Evolutionary conservation across 768 basidiomycete species (phyloP).

Genomic region (Xerocomus brunneocitrinus): DNA sequence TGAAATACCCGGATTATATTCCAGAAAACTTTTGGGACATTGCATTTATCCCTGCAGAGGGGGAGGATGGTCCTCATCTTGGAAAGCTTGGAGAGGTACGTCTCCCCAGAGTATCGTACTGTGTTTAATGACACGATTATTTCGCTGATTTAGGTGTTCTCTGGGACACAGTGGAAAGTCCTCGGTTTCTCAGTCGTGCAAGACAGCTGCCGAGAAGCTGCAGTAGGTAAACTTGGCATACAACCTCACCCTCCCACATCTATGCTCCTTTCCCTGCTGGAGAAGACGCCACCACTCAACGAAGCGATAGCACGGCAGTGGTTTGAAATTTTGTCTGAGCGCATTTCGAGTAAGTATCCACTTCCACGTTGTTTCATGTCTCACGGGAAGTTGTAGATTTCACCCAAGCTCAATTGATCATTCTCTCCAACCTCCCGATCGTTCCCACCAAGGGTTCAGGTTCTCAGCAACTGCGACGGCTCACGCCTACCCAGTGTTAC

Average conservation of each 20-base stretch:
- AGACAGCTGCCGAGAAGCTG: conserved; percentile 47
- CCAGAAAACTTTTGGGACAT: conserved; percentile 51
- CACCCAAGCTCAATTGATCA: conserved; percentile 46
- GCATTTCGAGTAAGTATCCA: conserved; percentile 48
- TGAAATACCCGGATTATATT: conserved; percentile 57
- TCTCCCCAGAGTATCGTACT: neutral
- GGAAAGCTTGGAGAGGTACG: conserved; percentile 62
- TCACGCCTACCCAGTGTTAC: conserved; percentile 67
- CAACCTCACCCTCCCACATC: conserved; percentile 62
- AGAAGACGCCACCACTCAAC: conserved; percentile 54
- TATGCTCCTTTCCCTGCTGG: conserved; percentile 54
- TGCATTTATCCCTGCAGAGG: conserved; percentile 75
- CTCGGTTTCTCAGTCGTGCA: conserved; percentile 77
- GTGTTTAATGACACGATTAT: neutral
- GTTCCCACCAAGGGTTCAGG: conserved; percentile 53
- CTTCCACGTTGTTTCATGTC: neutral
- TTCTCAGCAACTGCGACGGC: conserved; percentile 36
- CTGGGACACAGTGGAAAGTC: conserved; percentile 57
- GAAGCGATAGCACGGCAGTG: conserved; percentile 53
- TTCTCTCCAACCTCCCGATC: conserved; percentile 55
- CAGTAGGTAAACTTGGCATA: conserved; percentile 61
- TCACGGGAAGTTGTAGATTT: conserved; percentile 45
- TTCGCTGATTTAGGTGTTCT: conserved; percentile 53
- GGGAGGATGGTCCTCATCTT: conserved; percentile 47
- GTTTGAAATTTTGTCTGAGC: conserved; percentile 65